These are phyloP conservation scores for Iris pallida DNA, from an alignment of 116 monocot species.

Conservation along the genomic window DNA sequence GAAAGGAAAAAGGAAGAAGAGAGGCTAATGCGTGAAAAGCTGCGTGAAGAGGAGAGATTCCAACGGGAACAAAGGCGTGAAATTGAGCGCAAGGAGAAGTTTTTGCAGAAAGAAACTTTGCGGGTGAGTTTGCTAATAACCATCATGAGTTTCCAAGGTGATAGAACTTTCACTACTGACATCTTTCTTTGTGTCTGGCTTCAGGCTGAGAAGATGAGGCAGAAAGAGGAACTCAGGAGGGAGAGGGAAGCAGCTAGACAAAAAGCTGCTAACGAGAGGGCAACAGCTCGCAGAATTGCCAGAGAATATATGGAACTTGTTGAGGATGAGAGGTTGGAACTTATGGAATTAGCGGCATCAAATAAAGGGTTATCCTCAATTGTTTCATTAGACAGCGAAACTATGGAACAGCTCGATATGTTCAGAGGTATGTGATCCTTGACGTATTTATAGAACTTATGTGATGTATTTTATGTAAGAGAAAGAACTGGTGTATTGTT, in stretches of 20 bases:
- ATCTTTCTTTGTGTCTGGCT: background rate
- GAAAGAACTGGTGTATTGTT: too few relatives aligned
- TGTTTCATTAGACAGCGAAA: constrained; percentile 66
- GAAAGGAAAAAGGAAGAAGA: constrained; percentile 92
- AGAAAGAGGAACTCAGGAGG: constrained; percentile 70
- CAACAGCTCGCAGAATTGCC: constrained; percentile 82
- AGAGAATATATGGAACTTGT: constrained; percentile 82
- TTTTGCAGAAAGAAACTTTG: constrained; percentile 56
- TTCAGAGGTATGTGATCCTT: constrained; percentile 43
- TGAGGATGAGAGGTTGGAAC: constrained; percentile 94
- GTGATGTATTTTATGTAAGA: background rate
- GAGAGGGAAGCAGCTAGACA: constrained; percentile 79
- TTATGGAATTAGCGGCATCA: constrained; percentile 75
- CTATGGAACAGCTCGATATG: constrained; percentile 54
- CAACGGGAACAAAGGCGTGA: constrained; percentile 74
- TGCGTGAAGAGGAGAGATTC: constrained; percentile 69
- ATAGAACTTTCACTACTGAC: background rate
- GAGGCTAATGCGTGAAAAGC: constrained; percentile 73
- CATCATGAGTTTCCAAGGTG: background rate
- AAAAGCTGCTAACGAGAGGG: constrained; percentile 80
- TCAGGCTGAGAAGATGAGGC: constrained; percentile 77
- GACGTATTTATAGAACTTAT: background rate
- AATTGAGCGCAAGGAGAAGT: constrained; percentile 72
- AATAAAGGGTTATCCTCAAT: constrained; percentile 71
- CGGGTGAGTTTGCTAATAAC: constrained; percentile 30